Conservation (phyloP, 2,329 filamentous ascomycete species). For the Talaromyces sp. region DNA sequence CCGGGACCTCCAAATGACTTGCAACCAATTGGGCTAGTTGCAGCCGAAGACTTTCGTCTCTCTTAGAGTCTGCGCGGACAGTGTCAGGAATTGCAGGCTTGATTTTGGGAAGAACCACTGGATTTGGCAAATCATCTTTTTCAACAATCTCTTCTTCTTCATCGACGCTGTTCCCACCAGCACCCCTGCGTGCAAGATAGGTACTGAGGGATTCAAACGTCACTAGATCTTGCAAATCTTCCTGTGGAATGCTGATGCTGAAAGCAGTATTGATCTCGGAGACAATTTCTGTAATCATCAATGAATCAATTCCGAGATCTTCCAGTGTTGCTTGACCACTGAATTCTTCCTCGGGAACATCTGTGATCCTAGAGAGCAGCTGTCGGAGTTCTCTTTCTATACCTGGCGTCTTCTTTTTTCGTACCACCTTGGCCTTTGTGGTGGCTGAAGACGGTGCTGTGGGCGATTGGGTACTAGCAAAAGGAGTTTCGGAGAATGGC, state of each 20-base stretch:
- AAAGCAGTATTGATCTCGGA: neutral
- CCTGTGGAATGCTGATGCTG: neutral
- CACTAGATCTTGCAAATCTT: neutral
- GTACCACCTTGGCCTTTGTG: neutral
- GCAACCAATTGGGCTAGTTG: neutral
- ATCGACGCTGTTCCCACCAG: neutral
- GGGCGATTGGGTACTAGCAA: neutral
- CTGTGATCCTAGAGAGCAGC: neutral
- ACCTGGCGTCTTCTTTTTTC: neutral
- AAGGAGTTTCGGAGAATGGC: neutral
- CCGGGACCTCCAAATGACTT: neutral
- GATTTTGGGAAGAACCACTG: neutral
- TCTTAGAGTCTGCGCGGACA: neutral
- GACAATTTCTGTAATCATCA: constrained; percentile 22
- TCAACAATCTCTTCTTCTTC: neutral
- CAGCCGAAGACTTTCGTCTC: neutral
- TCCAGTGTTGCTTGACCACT: constrained; percentile 12
- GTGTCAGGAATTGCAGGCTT: neutral
- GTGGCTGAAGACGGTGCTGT: neutral
- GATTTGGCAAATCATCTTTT: neutral
- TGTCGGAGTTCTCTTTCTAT: neutral
- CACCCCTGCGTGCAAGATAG: neutral
- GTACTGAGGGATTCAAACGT: neutral
- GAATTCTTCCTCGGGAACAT: neutral
- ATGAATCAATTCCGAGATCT: constrained; percentile 33